A percentile compares a stretch with the other conserved stretches of the same genome.
Conservation (phyloP, 2,329 filamentous ascomycete genomes). For the Fusarium sp. region DNA sequence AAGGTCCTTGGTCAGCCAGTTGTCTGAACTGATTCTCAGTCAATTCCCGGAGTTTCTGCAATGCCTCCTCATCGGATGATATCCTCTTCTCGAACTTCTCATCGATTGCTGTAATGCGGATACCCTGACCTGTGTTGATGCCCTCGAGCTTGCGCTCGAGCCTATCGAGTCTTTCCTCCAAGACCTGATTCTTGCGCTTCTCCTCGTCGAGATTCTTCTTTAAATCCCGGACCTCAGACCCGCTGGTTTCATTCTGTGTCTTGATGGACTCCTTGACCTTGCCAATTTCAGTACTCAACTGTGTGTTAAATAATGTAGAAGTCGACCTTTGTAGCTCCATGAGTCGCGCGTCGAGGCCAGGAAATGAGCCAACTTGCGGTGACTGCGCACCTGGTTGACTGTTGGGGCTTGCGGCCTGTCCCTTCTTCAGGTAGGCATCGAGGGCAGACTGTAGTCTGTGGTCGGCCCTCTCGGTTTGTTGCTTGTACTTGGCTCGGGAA, state of each 20-base stretch:
- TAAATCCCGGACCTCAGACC: conserved; percentile 17
- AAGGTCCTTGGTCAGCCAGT: neutral
- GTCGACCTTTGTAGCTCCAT: conserved; percentile 12
- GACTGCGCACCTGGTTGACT: neutral
- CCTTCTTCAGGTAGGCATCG: conserved; percentile 4
- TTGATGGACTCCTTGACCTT: conserved; percentile 16
- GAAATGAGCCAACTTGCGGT: neutral
- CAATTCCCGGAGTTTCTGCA: neutral
- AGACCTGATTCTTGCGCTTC: conserved; percentile 13
- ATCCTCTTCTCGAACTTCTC: conserved; percentile 2
- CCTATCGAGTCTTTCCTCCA: conserved; percentile 26
- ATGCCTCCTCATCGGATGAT: neutral
- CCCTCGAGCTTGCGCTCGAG: conserved; percentile 43
- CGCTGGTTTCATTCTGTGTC: neutral
- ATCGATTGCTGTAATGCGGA: conserved; percentile 3
- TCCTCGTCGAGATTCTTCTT: conserved; percentile 23
- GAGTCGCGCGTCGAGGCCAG: conserved; percentile 1
- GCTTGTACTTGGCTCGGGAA: conserved; percentile 6
- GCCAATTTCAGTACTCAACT: conserved; percentile 25
- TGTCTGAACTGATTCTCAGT: conserved; percentile 1
- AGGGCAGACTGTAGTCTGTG: conserved; percentile 12
- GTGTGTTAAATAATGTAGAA: neutral
- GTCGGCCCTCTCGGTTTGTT: conserved; percentile 16
- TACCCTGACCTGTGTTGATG: neutral
- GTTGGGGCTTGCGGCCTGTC: neutral